These are phyloP conservation scores for Hyphochytrium catenoides DNA, from an alignment of 352 stramenopile genomes.

Conservation along the genomic window DNA sequence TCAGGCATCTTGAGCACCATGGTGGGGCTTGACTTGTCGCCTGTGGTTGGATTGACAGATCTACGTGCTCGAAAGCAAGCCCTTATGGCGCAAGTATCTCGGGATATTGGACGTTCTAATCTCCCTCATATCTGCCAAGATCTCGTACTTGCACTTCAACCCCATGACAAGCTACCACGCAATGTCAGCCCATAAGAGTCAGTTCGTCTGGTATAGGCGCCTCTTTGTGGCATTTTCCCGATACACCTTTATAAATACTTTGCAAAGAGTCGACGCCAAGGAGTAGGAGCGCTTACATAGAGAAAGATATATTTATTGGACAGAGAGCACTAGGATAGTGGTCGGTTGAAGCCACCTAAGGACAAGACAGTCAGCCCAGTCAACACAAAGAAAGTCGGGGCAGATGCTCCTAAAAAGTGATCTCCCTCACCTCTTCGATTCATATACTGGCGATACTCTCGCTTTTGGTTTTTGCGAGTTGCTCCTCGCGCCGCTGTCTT, in stretches of 20 bases:
- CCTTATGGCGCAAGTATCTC: constrained; percentile 60
- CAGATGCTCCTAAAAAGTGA: no score
- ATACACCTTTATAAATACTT: constrained; percentile 83
- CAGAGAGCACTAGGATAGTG: no score
- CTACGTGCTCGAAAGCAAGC: constrained; percentile 40
- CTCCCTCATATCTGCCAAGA: constrained; percentile 10
- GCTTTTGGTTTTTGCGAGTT: constrained; percentile 61
- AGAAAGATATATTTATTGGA: no score
- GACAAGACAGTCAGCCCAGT: no score
- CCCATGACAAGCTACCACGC: constrained; percentile 57
- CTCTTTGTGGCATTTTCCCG: constrained; percentile 82
- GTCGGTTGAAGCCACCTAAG: no score
- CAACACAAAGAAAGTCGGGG: no score
- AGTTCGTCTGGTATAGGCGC: constrained; percentile 92
- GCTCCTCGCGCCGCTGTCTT: constrained; percentile 41
- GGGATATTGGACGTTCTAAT: constrained; percentile 38
- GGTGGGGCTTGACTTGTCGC: constrained; percentile 6
- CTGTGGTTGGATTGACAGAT: constrained; percentile 13
- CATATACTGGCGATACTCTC: constrained; percentile 93
- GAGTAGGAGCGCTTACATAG: no score
- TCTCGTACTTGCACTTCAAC: constrained; percentile 23
- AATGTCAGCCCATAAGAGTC: constrained; percentile 71
- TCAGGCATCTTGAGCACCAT: no score
- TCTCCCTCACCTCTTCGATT: constrained; percentile 72
- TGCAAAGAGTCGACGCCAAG: no score